Conservation (phyloP, 2,329 filamentous ascomycete species). For the Fusarium sp. region DNA sequence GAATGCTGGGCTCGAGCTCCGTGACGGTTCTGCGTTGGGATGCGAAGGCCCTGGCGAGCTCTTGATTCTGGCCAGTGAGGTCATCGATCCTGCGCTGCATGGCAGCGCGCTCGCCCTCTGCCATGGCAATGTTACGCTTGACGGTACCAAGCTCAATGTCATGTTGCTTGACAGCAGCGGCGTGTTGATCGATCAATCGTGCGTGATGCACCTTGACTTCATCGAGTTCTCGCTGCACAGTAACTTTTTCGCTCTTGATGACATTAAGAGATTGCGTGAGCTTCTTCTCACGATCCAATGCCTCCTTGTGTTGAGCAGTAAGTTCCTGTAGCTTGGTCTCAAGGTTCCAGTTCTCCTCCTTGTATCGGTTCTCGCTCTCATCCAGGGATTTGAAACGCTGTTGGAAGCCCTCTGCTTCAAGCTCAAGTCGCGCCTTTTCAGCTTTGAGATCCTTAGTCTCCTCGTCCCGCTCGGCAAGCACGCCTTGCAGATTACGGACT, state of each 20-base stretch:
- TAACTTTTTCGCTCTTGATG: slow-evolving; percentile 79
- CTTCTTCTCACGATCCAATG: slow-evolving; percentile 85
- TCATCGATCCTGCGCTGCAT: slow-evolving; percentile 91
- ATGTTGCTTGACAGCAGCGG: slow-evolving; percentile 81
- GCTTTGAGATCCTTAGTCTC: slow-evolving; percentile 79
- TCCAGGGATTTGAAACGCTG: slow-evolving; percentile 86
- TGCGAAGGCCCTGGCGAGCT: slow-evolving; percentile 87
- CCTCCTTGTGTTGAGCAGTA: slow-evolving; percentile 78
- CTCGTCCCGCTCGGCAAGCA: slow-evolving; percentile 90
- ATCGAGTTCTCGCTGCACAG: slow-evolving; percentile 87
- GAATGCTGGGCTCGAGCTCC: slow-evolving; percentile 72
- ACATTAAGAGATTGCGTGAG: slow-evolving; percentile 79
- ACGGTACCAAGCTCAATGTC: slow-evolving; percentile 89
- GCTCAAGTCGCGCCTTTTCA: slow-evolving; percentile 84
- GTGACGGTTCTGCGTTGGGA: slow-evolving; percentile 76
- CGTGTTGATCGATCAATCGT: slow-evolving; percentile 85
- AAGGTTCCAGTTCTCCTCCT: slow-evolving; percentile 98
- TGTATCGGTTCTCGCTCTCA: slow-evolving; percentile 95
- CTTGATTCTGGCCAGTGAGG: slow-evolving; percentile 87
- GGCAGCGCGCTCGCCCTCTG: slow-evolving; percentile 81
- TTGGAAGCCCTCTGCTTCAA: slow-evolving; percentile 82
- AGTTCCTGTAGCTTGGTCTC: slow-evolving; percentile 93
- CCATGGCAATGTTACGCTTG: slow-evolving; percentile 82
- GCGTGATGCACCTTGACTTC: slow-evolving; percentile 85
- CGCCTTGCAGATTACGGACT: slow-evolving; percentile 87